Evolutionary conservation across 148 eudicot genomes (phyloP).

Genomic region (Rheum nobile): DNA sequence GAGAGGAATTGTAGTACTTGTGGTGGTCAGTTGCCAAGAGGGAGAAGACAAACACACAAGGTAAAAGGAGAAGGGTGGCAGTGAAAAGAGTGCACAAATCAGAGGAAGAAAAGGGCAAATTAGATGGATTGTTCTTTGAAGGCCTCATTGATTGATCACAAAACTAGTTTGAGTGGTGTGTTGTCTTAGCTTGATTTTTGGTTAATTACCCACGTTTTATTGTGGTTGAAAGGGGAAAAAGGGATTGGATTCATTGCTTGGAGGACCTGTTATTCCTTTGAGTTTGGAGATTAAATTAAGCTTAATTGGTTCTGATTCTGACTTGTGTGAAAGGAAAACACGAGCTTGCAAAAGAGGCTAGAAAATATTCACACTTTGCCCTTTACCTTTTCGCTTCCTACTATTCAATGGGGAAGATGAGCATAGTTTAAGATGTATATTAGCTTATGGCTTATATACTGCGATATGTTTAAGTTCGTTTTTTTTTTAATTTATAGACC

Average conservation of each 20-base stretch:
- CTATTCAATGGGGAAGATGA: too few relatives aligned
- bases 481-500: too few relatives aligned
- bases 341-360: not conserved
- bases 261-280: constrained; percentile 9
- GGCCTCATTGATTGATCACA: not conserved
- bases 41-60: not conserved
- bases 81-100: not conserved
- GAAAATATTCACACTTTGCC: constrained; percentile 1
- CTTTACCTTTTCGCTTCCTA: not conserved
- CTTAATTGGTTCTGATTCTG: constrained; percentile 2
- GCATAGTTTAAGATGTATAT: too few relatives aligned
- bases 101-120: not conserved
- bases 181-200: not conserved
- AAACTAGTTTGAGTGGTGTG: not conserved
- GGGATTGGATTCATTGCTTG: constrained; percentile 13
- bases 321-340: constrained; percentile 7
- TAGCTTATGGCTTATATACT: too few relatives aligned
- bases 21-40: not conserved
- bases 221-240: not conserved
- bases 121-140: not conserved
- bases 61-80: not conserved
- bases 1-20: not conserved
- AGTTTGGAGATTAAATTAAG: not conserved
- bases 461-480: too few relatives aligned
- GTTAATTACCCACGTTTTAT: too few relatives aligned